Conservation (phyloP, 208 protist genomes). For the Acanthamoeba healyi region DNA sequence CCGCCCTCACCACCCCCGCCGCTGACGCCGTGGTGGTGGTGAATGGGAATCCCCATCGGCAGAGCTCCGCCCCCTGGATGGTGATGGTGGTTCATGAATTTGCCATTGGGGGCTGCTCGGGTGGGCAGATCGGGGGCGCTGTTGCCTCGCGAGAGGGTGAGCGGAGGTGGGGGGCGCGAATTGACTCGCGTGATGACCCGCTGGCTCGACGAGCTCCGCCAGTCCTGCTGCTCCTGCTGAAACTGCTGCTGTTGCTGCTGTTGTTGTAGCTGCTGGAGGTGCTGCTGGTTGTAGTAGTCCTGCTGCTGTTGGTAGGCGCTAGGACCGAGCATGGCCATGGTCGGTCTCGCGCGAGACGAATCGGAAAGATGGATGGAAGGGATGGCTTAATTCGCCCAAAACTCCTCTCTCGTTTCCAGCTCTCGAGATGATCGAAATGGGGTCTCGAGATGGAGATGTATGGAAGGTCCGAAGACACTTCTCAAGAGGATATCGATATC, state of each 20-base stretch:
- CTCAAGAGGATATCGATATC: no score
- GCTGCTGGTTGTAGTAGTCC: slow-evolving; percentile 29
- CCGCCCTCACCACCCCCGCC: neutral
- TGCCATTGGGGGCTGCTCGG: neutral
- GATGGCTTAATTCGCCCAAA: no score
- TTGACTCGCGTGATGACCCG: neutral
- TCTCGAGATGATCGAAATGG: neutral
- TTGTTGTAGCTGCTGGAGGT: neutral
- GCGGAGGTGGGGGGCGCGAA: slow-evolving; percentile 4
- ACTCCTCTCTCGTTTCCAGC: slow-evolving; percentile 18
- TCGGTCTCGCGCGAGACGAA: neutral
- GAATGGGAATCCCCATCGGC: neutral
- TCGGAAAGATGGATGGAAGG: neutral
- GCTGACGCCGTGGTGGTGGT: no score
- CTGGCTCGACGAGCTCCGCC: neutral
- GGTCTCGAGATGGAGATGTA: neutral
- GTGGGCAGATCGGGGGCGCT: slow-evolving; percentile 51
- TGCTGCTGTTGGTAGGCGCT: neutral
- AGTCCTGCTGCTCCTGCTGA: neutral
- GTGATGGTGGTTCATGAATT: neutral
- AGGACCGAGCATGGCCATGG: slow-evolving; percentile 4
- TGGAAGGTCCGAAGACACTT: neutral
- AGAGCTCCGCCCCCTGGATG: neutral
- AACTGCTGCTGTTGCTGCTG: slow-evolving; percentile 9
- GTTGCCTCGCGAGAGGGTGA: slow-evolving; percentile 57